A percentile compares a stretch with the other conserved stretches of the same genome.
phyloP scores from a whole-genome alignment of 495 filamentous ascomycete species.

The Hypoxylon perforatum region DNA sequence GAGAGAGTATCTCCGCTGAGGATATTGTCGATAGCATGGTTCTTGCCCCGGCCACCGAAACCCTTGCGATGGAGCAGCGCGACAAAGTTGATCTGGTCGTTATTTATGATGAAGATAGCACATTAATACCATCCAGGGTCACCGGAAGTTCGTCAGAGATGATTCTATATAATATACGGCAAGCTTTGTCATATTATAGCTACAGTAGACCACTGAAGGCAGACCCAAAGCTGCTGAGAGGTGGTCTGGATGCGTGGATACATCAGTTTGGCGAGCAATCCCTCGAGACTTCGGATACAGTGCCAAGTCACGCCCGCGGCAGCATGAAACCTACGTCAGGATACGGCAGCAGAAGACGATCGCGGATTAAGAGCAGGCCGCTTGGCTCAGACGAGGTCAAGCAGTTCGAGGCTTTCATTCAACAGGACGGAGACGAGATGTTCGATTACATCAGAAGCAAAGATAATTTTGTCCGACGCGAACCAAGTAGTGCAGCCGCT shows the following conservation, averaged over 20 bases:
- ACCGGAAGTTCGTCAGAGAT: slow-evolving; percentile 57
- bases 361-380: slow-evolving; percentile 27
- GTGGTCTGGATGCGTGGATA: slow-evolving; percentile 88
- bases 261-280: slow-evolving; percentile 78
- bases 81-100: slow-evolving; percentile 87
- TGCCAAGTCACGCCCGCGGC: slow-evolving; percentile 39
- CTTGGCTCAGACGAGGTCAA: slow-evolving; percentile 51
- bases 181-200: slow-evolving; percentile 84
- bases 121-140: slow-evolving; percentile 58
- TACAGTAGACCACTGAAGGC: slow-evolving; percentile 74
- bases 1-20: slow-evolving; percentile 83
- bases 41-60: slow-evolving; percentile 79
- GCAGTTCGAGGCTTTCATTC: slow-evolving; percentile 53
- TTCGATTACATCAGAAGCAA: slow-evolving; percentile 61
- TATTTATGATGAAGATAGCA: slow-evolving; percentile 82
- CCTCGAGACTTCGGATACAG: slow-evolving; percentile 55
- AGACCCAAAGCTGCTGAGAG: slow-evolving; percentile 79
- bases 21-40: slow-evolving; percentile 85
- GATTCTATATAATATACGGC: slow-evolving; percentile 74
- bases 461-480: slow-evolving; percentile 86
- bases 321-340: slow-evolving; percentile 20
- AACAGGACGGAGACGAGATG: slow-evolving; percentile 56
- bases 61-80: slow-evolving; percentile 76
- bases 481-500: slow-evolving; percentile 75
- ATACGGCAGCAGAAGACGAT: slow-evolving; percentile 23